Base-by-base conservation (phyloP, 257 asterid genomes). In the Cynanchum wilfordii region DNA sequence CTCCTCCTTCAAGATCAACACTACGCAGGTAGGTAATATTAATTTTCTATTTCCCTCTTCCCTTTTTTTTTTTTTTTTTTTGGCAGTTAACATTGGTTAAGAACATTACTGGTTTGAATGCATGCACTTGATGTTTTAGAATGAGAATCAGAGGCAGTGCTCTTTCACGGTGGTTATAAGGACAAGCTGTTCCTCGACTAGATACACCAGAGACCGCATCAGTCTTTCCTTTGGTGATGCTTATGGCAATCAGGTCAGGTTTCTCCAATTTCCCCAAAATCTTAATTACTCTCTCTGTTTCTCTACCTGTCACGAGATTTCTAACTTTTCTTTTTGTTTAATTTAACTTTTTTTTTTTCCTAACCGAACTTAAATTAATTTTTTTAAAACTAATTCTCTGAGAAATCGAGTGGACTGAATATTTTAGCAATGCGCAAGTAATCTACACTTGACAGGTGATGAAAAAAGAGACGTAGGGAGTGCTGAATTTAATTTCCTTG, bases 211-310 rank as follows among this genome's bases (percentile, higher is more conserved):
- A 20, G 99, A 94, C 72, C 95, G 78, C 10, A 83, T 94, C 80
- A 94, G 99, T 76, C 90, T 94, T 54, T 62, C 97, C 76, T 94
- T 94, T 72, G 99, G 99, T 24, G 99, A 94, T 82, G 97, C 97
- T 68, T 87, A 91, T 72, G 99, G 99, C 24, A 91, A 88, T 84
- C 99, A 94, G 99, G 99, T 93, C 22, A 94, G 97, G 97, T 93
- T 19, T 78, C 69, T 55, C 10, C 25, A 49, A 27, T 22, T 3
- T 70, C 70, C 68, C 57, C 25, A 58, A 17, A 3, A n/a, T 36
- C 33, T 64, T 22, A 33, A 17, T 64, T 64, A 6, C 11, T 6
- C n/a, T 20, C 47, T 42, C 47, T 7, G 47, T 7, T 42, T 42
- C 10, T 42, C 10, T 42, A 42, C 47, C 47, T 42, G 10, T 10